Base-by-base conservation (phyloP, 495 filamentous ascomycete species). In the Schizothecium vesticola region DNA sequence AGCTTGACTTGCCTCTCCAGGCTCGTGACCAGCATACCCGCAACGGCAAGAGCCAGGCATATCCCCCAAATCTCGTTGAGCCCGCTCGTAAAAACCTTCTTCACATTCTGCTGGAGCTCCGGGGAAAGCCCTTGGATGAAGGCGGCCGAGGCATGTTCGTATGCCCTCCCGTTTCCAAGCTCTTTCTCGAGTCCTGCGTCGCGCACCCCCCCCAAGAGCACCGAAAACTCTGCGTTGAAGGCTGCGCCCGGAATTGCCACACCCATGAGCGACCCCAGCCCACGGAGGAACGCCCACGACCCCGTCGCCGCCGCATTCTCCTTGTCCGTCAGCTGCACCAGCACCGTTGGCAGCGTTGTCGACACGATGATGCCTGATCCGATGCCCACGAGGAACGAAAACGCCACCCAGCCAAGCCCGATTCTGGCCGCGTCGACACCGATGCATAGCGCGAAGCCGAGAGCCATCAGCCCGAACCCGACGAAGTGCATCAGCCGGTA, bases 241-340 rank as follows among this genome's bases (percentile, higher is more conserved):
- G 84, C 78, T 0, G 79, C 75, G 5, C 78, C 75, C 1, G 85
- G 82, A 23, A 87, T 73, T 4, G 82, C 72, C 0, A 83, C 76
- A 0, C 83, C 85, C 79, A 84, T 83, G 8, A 86, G 75, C 16
- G 69, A 70, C 0, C 85, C 86, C 21, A 85, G 80, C 9, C 70
- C 78, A 0, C 85, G 75, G 0, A 86, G 61, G 61, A 87, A 86
- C 0, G 78, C 72, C 73, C 74, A 87, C 0, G 78, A 80, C 0
- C 68, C 80, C 0, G 82, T 85, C 0, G 80, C 77, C 0, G 73
- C 67, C 0, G 82, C 84, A 2, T 72, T 73, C 31, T 86, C 80
- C n/a, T 72, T 69, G 59, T 83, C 80, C 0, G 82, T 73, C 4
- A 82, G 71, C 23, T 69, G 64, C n/a, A 71, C 74, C 3, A 76